phyloP scores from a whole-genome alignment of 2,329 filamentous ascomycete species.

The Penicillium fuscoglaucum region DNA sequence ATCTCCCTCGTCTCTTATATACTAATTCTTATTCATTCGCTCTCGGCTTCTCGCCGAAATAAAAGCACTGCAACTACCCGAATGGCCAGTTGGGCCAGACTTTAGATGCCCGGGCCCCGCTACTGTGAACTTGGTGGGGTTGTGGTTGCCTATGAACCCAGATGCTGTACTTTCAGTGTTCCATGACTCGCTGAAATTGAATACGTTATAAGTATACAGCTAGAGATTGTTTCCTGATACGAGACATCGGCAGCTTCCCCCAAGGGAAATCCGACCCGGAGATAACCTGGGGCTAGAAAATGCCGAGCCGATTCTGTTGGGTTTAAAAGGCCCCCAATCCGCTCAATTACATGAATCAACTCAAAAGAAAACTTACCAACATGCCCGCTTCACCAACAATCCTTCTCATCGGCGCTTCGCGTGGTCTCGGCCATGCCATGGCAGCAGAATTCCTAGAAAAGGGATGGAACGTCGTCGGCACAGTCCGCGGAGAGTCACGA shows the following conservation, averaged over 20 bases:
- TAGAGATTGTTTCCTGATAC: neutral
- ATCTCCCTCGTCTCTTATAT: no score
- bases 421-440: slow-evolving; percentile 4
- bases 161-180: neutral
- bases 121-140: neutral
- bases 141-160: neutral
- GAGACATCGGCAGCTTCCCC: neutral
- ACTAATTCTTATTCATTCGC: no score
- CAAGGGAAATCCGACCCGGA: neutral
- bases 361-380: neutral
- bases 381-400: neutral
- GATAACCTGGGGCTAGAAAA: neutral
- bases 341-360: neutral
- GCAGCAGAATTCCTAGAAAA: slow-evolving; percentile 1
- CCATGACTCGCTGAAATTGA: neutral
- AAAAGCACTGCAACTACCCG: no score
- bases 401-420: slow-evolving; percentile 1
- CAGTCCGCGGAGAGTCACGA: neutral
- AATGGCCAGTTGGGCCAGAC: neutral
- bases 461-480: slow-evolving; percentile 3
- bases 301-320: neutral
- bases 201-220: neutral
- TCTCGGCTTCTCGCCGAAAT: no score
- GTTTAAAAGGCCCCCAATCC: neutral
- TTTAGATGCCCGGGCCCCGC: neutral